Evolutionary conservation across 371 early-diverging fungal genomes (phyloP), one percentile per base, ranked within the genome.

Genomic region (Apophysomyces trapeziformis): DNA sequence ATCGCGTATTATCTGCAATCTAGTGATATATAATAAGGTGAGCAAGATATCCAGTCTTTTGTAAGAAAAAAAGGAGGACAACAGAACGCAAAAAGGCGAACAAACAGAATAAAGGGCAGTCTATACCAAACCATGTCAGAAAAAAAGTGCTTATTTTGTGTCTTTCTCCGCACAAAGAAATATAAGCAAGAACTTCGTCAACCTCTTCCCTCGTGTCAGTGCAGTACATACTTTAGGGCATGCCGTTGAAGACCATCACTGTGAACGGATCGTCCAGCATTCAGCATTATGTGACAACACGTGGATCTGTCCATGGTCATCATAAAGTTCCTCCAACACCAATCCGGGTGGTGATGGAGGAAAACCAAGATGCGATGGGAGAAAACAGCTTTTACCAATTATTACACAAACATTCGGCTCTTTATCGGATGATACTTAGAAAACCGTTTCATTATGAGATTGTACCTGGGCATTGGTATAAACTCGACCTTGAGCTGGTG

Each of bases 401-500:
- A 13, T 26, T 71, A 12, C 74, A 70, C 39, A 61, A 57, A 9
- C 71, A 74, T 50, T 79, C 72, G 8, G 65, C 67, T 1, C 38
- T 76, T 14, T 72, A 74, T 39, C 64, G 79, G 39, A 66, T 72
- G 12, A 60, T 70, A 1, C 58, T 76, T 5, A 35, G 50, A 8
- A 60, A 67, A 13, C 70, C 72, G 7, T 67, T 70, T 37, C 38
- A 39, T 3, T 62, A 37, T 4, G 57, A 60, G 9, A 14, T 77
- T 7, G n/a, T 54, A 0, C 44, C 66, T 5, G 68, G 69, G 16
- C 54, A 63, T 5, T 81, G 82, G 82, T 61, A 76, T 37, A 68
- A 77, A 13, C 60, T 81, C 35, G 73, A 76, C 41, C 54, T 81
- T 16, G 68, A 71, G 16, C 21, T 81, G 1, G 75, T 76, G 7